Conservation (phyloP, 2,329 filamentous ascomycete species). For the Pseudogymnoascus sp. region DNA sequence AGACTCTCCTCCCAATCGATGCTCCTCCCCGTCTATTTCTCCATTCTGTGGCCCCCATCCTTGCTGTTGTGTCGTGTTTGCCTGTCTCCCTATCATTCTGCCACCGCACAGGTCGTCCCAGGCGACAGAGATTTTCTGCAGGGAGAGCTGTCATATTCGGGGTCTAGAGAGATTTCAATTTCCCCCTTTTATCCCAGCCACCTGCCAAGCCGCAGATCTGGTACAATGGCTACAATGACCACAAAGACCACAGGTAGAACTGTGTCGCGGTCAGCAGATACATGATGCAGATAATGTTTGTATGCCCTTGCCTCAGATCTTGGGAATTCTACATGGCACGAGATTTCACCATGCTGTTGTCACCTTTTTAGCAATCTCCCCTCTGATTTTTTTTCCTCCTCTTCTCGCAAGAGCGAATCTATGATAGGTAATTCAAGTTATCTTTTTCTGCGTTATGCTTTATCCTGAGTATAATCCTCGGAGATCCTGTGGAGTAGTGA, state of each 20-base stretch:
- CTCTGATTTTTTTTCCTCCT: background rate
- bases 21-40: background rate
- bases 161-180: background rate
- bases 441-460: background rate
- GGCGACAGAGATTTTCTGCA: slow-evolving; percentile 1
- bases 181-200: background rate
- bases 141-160: slow-evolving; percentile 1
- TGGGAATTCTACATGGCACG: slow-evolving; percentile 1
- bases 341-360: background rate
- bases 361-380: background rate
- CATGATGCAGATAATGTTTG: slow-evolving; percentile 2
- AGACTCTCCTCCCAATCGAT: background rate
- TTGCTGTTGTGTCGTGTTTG: background rate
- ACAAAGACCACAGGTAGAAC: slow-evolving; percentile 1
- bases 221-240: background rate
- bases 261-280: background rate
- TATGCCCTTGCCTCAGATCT: background rate
- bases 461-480: background rate
- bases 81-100: background rate
- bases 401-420: background rate
- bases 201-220: background rate
- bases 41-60: background rate
- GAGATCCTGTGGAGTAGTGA: background rate
- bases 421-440: background rate
- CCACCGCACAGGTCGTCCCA: background rate